Evolutionary conservation across 306 rosid species (phyloP), one percentile per base, ranked within the genome.

Genomic region (Purshia tridentata): DNA sequence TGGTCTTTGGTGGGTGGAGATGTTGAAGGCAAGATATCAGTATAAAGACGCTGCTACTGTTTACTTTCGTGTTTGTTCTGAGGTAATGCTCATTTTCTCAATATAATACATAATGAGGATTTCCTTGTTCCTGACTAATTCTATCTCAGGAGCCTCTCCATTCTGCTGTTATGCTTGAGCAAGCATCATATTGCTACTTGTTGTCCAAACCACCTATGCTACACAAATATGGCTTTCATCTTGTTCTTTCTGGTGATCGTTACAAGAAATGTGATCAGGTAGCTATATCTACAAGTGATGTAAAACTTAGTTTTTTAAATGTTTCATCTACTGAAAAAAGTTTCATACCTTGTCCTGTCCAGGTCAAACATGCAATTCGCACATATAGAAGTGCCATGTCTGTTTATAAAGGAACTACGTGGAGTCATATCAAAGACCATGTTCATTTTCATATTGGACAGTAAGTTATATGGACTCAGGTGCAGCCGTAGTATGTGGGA

Each of bases 121-220:
- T 56, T 81, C 81, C 72, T 71, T 65, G 72, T 68, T 59, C 47
- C 74, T 84, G 77, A 87, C 81, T 63, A 47, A 20, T 80, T 74
- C 40, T 67, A 67, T 67, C 60, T 67, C 76, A 94, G 99, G 99
- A 94, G 76, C 88, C 85, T 70, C 84, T 94, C 74, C 95, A 84
- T 77, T 89, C 99, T 48, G 99, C 97, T 60, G 98, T 94, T 68
- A 91, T 94, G 95, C 97, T 91, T 69, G 99, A 94, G 88, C 99
- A 94, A 90, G 99, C 99, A 51, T 90, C 99, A 8, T 90, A 89
- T 81, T 94, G 99, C 81, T 94, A 89, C 85, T 81, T 90, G 83
- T 52, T 88, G 83, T 87, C 97, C 74, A 88, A 83, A 77, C 99
- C 99, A 77, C 93, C 97, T 74, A 84, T 94, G 97, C 79, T 87